Evolutionary conservation across 352 stramenopile species (phyloP).

Genomic region (Phytophthora megakarya): DNA sequence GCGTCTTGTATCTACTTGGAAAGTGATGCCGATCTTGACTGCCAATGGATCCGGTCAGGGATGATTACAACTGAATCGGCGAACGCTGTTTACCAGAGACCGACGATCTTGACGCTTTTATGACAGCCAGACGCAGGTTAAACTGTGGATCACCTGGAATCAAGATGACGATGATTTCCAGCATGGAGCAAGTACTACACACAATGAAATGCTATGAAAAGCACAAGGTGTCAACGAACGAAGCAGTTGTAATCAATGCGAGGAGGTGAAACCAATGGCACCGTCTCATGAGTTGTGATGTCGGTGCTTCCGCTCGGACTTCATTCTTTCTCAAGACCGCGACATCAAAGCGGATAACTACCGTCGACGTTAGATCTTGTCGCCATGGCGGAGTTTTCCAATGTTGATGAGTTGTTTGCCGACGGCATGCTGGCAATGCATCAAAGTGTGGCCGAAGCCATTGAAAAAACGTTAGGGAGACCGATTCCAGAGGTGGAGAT

Average conservation of each 20-base stretch:
- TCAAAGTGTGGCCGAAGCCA: conserved; percentile 43
- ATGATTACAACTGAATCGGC: conserved; percentile 33
- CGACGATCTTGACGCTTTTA: not conserved
- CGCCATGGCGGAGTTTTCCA: conserved; percentile 35
- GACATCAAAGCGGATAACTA: not conserved
- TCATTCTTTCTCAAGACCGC: conserved; percentile 8
- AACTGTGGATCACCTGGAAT: too few species aligned
- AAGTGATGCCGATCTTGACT: conserved; percentile 17
- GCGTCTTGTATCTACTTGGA: conserved; percentile 23
- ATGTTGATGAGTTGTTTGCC: conserved; percentile 50
- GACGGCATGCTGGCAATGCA: conserved; percentile 59
- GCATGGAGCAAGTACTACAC: not conserved
- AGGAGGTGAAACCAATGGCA: conserved; percentile 23
- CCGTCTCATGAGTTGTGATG: conserved; percentile 3
- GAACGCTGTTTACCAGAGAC: conserved; percentile 24
- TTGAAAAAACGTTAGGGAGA: conserved; percentile 44
- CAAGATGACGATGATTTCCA: too few species aligned
- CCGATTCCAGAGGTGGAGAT: conserved; percentile 60
- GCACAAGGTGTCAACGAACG: not conserved
- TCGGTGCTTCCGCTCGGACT: not conserved
- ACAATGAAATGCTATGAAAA: not conserved
- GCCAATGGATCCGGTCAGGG: conserved; percentile 1
- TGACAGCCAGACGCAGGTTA: too few species aligned
- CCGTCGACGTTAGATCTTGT: not conserved
- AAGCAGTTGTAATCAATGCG: not conserved